Conservation (phyloP, 352 stramenopile species). For the Phytophthora pisi region DNA sequence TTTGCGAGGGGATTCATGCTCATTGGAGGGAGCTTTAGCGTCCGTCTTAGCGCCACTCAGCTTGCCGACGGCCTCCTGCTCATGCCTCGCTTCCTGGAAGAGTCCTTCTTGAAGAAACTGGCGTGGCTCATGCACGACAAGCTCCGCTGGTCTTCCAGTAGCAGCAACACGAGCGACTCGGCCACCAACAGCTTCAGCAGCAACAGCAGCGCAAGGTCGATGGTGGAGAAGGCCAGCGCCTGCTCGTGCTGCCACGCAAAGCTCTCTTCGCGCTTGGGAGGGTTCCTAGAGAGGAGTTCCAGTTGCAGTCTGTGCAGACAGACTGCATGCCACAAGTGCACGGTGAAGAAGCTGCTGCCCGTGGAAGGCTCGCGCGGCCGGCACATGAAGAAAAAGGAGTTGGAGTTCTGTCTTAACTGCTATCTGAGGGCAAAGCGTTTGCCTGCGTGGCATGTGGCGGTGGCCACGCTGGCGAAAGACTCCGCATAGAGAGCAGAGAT, state of each 20-base stretch:
- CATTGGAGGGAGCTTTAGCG: slow-evolving; percentile 34
- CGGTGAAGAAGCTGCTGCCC: slow-evolving; percentile 40
- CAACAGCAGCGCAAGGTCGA: slow-evolving; percentile 9
- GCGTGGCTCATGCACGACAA: slow-evolving; percentile 46
- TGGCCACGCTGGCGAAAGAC: slow-evolving; percentile 24
- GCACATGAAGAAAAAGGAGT: slow-evolving; percentile 32
- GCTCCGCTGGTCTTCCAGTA: slow-evolving; percentile 16
- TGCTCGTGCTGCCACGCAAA: slow-evolving; percentile 43
- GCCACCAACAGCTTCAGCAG: slow-evolving; percentile 24
- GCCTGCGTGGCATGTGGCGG: slow-evolving; percentile 30
- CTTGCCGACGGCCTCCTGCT: slow-evolving; percentile 34
- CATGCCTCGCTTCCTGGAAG: slow-evolving; percentile 36
- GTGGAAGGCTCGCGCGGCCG: slow-evolving; percentile 33
- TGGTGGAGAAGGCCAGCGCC: not conserved
- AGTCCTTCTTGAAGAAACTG: slow-evolving; percentile 55
- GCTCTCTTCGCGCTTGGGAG: slow-evolving; percentile 22
- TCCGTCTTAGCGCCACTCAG: slow-evolving; percentile 29
- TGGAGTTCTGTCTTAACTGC: slow-evolving; percentile 46
- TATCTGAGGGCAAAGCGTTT: slow-evolving; percentile 33
- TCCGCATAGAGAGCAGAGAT: slow-evolving; percentile 8
- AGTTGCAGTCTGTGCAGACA: slow-evolving; percentile 31
- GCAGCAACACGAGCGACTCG: slow-evolving; percentile 19
- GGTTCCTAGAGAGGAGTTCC: slow-evolving; percentile 25
- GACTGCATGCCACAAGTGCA: slow-evolving; percentile 48
- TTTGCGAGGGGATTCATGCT: slow-evolving; percentile 46